phyloP scores from a whole-genome alignment of 2,329 filamentous ascomycete species.

The Lasiodiplodia gonubiensis region DNA sequence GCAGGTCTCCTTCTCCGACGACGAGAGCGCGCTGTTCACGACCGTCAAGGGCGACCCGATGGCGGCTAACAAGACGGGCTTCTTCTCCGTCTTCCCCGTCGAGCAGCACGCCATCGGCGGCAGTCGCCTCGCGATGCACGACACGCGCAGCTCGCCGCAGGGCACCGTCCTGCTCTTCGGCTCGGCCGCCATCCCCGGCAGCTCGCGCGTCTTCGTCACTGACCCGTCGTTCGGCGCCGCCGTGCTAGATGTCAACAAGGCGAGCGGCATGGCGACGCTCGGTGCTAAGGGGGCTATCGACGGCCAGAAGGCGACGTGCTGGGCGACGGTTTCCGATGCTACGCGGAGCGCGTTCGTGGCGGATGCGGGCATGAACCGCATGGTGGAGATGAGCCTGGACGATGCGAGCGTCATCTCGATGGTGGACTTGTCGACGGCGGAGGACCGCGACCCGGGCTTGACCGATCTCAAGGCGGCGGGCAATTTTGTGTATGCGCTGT shows the following conservation, averaged over 20 bases:
- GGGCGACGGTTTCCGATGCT: constrained; percentile 57
- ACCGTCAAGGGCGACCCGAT: constrained; percentile 66
- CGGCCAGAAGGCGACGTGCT: constrained; percentile 64
- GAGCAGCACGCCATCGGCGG: constrained; percentile 28
- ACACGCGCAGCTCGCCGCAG: constrained; percentile 50
- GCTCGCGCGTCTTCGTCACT: constrained; percentile 57
- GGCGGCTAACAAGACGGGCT: constrained; percentile 61
- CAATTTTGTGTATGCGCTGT: constrained; percentile 63
- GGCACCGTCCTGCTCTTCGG: constrained; percentile 67
- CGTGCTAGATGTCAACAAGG: constrained; percentile 52
- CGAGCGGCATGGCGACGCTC: constrained; percentile 41
- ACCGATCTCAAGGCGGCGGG: constrained; percentile 62
- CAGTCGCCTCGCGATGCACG: constrained; percentile 32
- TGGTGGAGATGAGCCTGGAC: constrained; percentile 61
- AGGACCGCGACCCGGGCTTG: constrained; percentile 57
- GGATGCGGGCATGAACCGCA: constrained; percentile 58
- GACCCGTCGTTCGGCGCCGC: constrained; percentile 65
- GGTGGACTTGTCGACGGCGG: constrained; percentile 50
- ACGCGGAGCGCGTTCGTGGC: constrained; percentile 64
- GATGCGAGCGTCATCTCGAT: constrained; percentile 56
- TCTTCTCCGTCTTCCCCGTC: constrained; percentile 60
- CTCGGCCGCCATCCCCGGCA: constrained; percentile 53
- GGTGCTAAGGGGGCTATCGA: constrained; percentile 49
- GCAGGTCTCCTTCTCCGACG: constrained; percentile 64
- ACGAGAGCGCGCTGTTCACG: constrained; percentile 58